A percentile compares a stretch with the other conserved stretches of the same genome.
phyloP scores from a whole-genome alignment of 1,284 basidiomycete genomes.

The Schizopora paradoxa region DNA sequence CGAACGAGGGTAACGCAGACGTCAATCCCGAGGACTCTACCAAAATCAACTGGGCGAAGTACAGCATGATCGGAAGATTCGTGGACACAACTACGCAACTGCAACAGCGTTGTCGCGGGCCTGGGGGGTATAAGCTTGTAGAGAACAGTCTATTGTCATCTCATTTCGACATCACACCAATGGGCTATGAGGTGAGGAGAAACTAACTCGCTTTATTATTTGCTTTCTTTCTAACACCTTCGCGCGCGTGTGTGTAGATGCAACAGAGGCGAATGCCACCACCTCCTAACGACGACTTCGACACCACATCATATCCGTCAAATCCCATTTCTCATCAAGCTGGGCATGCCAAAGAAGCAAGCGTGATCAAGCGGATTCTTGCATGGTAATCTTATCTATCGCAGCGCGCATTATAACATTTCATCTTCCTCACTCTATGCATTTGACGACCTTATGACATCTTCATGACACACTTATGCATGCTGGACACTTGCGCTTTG shows the following conservation, averaged over 20 bases:
- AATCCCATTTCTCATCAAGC: not conserved
- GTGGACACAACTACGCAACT: conserved; percentile 64
- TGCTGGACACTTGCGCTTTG: too few relatives aligned
- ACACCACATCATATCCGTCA: not conserved
- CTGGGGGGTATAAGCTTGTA: conserved; percentile 51
- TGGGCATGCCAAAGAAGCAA: conserved; percentile 11
- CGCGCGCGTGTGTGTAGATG: conserved; percentile 2
- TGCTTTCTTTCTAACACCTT: too few relatives aligned
- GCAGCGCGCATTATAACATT: not conserved
- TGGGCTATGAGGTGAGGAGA: conserved; percentile 54
- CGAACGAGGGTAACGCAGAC: conserved; percentile 73
- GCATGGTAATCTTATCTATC: conserved; percentile 4
- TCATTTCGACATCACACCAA: conserved; percentile 45
- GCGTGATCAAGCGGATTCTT: conserved; percentile 11
- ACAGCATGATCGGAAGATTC: conserved; percentile 77
- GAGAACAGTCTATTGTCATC: conserved; percentile 46
- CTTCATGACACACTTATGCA: not conserved
- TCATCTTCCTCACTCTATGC: not conserved
- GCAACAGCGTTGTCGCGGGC: conserved; percentile 62
- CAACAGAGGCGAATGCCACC: conserved; percentile 11
- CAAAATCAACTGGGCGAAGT: conserved; percentile 83
- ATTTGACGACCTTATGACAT: not conserved
- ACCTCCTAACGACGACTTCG: conserved; percentile 7
- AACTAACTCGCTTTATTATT: too few relatives aligned
- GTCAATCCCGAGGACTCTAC: conserved; percentile 49